Base-by-base conservation (phyloP, 495 filamentous ascomycete genomes). In the Podospora anserina region DNA sequence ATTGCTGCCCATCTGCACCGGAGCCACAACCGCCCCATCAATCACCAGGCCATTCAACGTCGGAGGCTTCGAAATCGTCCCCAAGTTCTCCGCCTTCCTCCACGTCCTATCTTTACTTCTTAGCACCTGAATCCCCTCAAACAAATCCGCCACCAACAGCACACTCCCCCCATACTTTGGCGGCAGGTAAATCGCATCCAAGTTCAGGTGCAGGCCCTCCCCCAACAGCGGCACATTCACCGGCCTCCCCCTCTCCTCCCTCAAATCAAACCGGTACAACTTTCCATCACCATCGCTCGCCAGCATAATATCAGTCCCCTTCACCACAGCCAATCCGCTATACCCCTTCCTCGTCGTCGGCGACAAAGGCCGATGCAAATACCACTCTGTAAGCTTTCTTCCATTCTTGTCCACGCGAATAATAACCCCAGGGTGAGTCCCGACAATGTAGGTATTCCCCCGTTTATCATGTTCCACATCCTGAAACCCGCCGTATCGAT, bases 171-270 rank as follows among this genome's bases (percentile, higher is more conserved):
- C 65, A 60, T 79, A 82, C 67, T 72, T 78, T 0, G 75, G 71
- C 28, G 78, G 78, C 54, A 80, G 67, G 39, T 78, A 78, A 5
- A 80, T 72, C 23, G 77, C 78, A 59, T 80, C 80, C 15, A 67
- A 66, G 34, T 74, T 69, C 28, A 62, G 26, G 32, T 71, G 70
- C 26, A 70, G 26, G n/a, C 66, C 68, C 15, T 70, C 34, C 0
- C 72, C 71, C 0, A 23, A 57, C 4, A 75, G 70, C 0, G 74
- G 75, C 26, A 79, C 74, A 5, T 59, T 34, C 15, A 72, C 65
- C 5, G 75, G 73, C 18, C 28, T 68, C 0, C 77, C 78, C 13
- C 56, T 34, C 0, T 70, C 65, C 0, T 70, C 70, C 7, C 63
- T 61, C 72, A 75, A 70, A 56, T 79, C 75, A 65, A 80, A 80